A percentile compares a stretch with the other conserved stretches of the same genome.
phyloP scores from a whole-genome alignment of 2,329 filamentous ascomycete genomes.

The Ascochyta viciae-villosae region DNA sequence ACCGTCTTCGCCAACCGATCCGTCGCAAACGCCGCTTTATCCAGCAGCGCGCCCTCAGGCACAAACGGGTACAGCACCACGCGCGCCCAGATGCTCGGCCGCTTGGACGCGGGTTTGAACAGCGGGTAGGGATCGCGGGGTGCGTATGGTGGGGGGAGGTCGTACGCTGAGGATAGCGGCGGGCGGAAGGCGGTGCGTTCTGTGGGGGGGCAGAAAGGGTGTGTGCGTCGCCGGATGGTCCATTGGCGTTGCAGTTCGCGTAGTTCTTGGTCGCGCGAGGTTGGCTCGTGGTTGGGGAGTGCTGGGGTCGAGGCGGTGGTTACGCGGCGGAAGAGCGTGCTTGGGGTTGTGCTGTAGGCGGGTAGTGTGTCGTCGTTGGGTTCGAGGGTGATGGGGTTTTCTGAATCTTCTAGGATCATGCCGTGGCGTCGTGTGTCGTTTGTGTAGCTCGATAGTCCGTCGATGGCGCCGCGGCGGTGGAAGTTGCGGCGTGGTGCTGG shows the following conservation, averaged over 20 bases:
- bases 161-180: neutral
- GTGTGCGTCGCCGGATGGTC: neutral
- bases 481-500: neutral
- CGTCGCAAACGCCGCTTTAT: neutral
- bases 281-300: no score
- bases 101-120: neutral
- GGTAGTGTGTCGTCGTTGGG: no score
- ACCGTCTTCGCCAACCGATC: neutral
- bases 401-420: neutral
- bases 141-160: slow-evolving; percentile 7
- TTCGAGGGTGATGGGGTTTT: no score
- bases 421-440: slow-evolving; percentile 13
- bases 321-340: no score
- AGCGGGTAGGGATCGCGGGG: neutral
- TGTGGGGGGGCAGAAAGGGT: neutral
- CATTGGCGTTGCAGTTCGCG: slow-evolving; percentile 1
- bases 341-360: no score
- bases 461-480: neutral
- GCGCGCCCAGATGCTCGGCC: neutral
- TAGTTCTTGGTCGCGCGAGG: neutral
- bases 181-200: slow-evolving; percentile 5
- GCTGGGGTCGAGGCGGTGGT: no score
- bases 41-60: neutral
- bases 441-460: neutral
- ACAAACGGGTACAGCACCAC: slow-evolving; percentile 2